These are phyloP conservation scores for Extremus antarcticus DNA, from an alignment of 495 filamentous ascomycete species.

Conservation along the genomic window DNA sequence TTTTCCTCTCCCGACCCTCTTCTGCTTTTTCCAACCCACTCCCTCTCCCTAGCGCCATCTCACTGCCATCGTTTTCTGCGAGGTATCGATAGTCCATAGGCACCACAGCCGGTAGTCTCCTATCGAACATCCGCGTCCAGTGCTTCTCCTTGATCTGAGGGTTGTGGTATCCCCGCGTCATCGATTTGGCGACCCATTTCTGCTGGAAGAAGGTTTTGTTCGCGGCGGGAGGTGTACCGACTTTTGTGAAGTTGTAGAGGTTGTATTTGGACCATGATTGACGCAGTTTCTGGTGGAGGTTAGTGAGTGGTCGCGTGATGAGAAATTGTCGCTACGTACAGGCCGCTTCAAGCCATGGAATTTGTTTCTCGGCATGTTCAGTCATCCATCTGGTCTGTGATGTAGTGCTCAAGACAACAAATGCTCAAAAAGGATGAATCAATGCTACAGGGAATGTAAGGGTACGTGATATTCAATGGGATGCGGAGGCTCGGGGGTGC, in stretches of 20 bases:
- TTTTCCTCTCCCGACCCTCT: slow-evolving; percentile 3
- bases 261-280: slow-evolving; percentile 98
- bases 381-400: background rate
- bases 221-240: slow-evolving; percentile 25
- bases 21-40: slow-evolving; percentile 43
- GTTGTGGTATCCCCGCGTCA: slow-evolving; percentile 79
- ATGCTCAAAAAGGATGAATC: too few relatives aligned
- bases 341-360: background rate
- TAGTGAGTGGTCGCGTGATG: background rate
- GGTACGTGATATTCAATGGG: background rate
- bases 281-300: slow-evolving; percentile 61
- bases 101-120: slow-evolving; percentile 63
- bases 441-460: too few relatives aligned
- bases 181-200: slow-evolving; percentile 83
- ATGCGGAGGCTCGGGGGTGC: background rate
- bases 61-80: slow-evolving; percentile 67
- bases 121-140: slow-evolving; percentile 86
- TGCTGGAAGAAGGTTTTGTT: slow-evolving; percentile 83
- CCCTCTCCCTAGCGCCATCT: slow-evolving; percentile 69
- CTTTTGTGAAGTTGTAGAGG: slow-evolving; percentile 68
- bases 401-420: too few relatives aligned
- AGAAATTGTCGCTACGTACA: background rate
- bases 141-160: slow-evolving; percentile 82
- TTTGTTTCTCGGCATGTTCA: background rate
- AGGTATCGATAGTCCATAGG: slow-evolving; percentile 72